Base-by-base conservation (phyloP, 805 yeast genomes). In the Schwanniomyces occidentalis region DNA sequence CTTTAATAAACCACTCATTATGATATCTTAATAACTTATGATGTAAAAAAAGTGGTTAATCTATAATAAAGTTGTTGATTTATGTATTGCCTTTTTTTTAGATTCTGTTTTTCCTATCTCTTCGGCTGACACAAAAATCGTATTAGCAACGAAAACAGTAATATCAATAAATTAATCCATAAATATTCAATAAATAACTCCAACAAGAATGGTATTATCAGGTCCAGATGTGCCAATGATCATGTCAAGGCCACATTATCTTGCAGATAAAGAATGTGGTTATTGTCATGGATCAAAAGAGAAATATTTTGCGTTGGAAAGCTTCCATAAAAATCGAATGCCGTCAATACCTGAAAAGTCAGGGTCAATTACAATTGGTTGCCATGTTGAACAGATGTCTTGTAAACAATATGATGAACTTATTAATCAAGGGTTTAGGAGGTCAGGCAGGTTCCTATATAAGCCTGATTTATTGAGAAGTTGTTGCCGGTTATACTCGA, bases 401-500 rank as follows among this genome's bases (percentile, higher is more conserved):
- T 62, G 75, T 5, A 54, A 55, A 12, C 73, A 71, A 17, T 88
- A 88, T 50, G 90, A 85, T 49, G 51, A 46, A 14, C 53, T 85
- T 44, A 76, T 90, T 48, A 80, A 87, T 46, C 62, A 69, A 45
- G 95, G 95, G 2, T 88, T 75, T 51, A 75, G 95, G 54, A 65
- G 97, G 35, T 83, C 93, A 20, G 96, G 96, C 0, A 54, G 59
- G 2, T 84, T 77, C 44, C 41, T 83, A 6, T 85, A 73, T 36
- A 65, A 73, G 49, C 78, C 85, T 0, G 96, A 90, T 53, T 56
- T 78, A 41, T 51, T 83, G 19, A 58, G 89, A 24, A 77, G 78
- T 26, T 89, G 97, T 53, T 89, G 97, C 48, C 70, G 90, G 14
- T 71, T 80, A 56, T 86, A 78, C 54, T 82, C 96, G 0, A 85